phyloP scores from a whole-genome alignment of 2,329 filamentous ascomycete species.

The Alternaria longipes region DNA sequence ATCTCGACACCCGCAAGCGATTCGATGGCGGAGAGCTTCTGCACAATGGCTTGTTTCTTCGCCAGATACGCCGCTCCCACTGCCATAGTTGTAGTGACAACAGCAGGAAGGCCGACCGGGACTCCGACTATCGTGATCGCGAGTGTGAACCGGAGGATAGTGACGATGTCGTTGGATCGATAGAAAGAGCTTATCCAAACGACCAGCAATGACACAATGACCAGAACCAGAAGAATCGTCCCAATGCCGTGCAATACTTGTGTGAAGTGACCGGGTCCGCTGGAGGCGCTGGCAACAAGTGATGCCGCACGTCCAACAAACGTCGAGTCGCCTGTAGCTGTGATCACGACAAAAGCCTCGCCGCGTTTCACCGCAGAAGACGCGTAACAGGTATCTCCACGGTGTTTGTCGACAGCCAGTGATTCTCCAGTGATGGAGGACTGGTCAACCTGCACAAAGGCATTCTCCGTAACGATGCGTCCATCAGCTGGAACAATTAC shows the following conservation, averaged over 20 bases:
- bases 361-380: conserved; percentile 92
- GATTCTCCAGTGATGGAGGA: conserved; percentile 93
- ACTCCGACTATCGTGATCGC: conserved; percentile 93
- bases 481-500: conserved; percentile 92
- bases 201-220: conserved; percentile 80
- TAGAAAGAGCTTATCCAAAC: conserved; percentile 92
- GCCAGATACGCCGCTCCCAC: conserved; percentile 91
- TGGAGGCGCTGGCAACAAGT: conserved; percentile 79
- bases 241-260: conserved; percentile 90
- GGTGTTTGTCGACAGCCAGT: conserved; percentile 88
- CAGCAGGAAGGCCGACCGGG: conserved; percentile 89
- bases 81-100: conserved; percentile 95
- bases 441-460: conserved; percentile 90
- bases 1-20: conserved; percentile 92
- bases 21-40: conserved; percentile 91
- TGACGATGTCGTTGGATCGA: conserved; percentile 80
- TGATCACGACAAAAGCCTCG: conserved; percentile 83
- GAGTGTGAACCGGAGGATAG: conserved; percentile 83
- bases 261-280: conserved; percentile 85
- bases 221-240: conserved; percentile 79
- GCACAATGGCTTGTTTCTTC: conserved; percentile 92
- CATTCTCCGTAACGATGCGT: conserved; percentile 81
- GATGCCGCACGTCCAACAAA: conserved; percentile 90
- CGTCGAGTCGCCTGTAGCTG: conserved; percentile 86
- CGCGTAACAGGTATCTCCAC: conserved; percentile 80